These are phyloP conservation scores for Salix koriyanagi DNA, from an alignment of 345 rosid species.

Conservation along the genomic window DNA sequence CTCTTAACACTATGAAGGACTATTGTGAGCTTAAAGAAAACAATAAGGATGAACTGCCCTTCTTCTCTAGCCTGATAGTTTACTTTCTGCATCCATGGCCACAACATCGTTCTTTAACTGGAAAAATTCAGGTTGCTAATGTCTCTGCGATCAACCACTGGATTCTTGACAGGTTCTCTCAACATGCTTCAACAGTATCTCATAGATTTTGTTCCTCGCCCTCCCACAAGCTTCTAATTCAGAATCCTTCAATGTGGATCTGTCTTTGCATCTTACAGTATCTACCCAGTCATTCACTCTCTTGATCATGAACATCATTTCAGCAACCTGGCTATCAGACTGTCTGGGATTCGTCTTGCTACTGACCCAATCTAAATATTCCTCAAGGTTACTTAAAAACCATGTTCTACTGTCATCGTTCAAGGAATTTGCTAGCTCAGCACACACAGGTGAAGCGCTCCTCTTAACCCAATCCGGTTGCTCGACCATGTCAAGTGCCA, in stretches of 20 bases:
- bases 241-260: slow-evolving; percentile 20
- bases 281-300: slow-evolving; percentile 64
- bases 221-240: slow-evolving; percentile 45
- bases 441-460: slow-evolving; percentile 22
- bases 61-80: neutral
- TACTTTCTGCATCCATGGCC: too few relatives aligned
- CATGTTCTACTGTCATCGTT: slow-evolving; percentile 41
- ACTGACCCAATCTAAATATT: slow-evolving; percentile 44
- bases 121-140: neutral
- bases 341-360: slow-evolving; percentile 22
- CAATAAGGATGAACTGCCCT: too few relatives aligned
- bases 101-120: too few relatives aligned
- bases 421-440: slow-evolving; percentile 40
- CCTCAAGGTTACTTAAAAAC: slow-evolving; percentile 55
- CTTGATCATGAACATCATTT: slow-evolving; percentile 54
- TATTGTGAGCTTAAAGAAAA: neutral
- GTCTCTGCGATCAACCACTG: slow-evolving; percentile 11
- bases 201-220: slow-evolving; percentile 59
- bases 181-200: slow-evolving; percentile 54
- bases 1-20: too few relatives aligned
- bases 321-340: slow-evolving; percentile 38
- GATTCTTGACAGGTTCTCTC: slow-evolving; percentile 50
- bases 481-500: slow-evolving; percentile 11
- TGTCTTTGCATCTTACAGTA: slow-evolving; percentile 8
- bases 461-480: slow-evolving; percentile 34